Percentiles rank a stretch among this genome's conserved stretches.
Evolutionary conservation across 257 asterid genomes (phyloP).

Genomic region (Solanum virginianum): DNA sequence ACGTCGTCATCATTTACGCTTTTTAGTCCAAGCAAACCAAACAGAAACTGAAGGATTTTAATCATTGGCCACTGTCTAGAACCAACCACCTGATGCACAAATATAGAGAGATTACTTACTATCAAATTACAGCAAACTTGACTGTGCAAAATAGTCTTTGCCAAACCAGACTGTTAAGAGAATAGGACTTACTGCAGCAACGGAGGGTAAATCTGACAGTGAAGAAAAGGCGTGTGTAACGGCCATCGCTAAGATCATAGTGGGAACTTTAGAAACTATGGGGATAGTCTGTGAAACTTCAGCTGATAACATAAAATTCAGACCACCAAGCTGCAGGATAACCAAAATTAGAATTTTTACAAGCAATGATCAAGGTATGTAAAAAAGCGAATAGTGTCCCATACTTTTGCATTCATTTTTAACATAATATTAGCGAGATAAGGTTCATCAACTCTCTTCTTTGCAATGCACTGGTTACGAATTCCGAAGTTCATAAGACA

Average conservation of each 20-base stretch:
- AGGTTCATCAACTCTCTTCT: slow-evolving; percentile 18
- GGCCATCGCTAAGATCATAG: slow-evolving; percentile 33
- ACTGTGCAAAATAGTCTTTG: neutral
- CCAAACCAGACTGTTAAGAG: neutral
- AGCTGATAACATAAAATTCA: slow-evolving; percentile 19
- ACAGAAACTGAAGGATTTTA: neutral
- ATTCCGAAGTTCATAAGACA: slow-evolving; percentile 29
- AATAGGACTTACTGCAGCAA: slow-evolving; percentile 37
- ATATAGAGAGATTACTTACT: neutral
- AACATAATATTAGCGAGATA: slow-evolving; percentile 25
- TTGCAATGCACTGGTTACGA: slow-evolving; percentile 30
- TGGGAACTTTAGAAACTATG: slow-evolving; percentile 27
- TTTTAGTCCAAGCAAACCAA: neutral
- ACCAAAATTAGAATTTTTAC: neutral
- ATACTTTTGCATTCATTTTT: slow-evolving; percentile 34
- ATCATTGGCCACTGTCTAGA: slow-evolving; percentile 46
- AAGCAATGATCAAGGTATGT: neutral
- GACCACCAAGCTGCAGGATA: slow-evolving; percentile 28
- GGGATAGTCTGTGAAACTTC: slow-evolving; percentile 21
- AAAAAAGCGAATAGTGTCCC: neutral
- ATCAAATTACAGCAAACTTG: neutral
- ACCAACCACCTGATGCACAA: slow-evolving; percentile 31
- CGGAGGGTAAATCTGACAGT: slow-evolving; percentile 22
- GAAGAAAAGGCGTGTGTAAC: slow-evolving; percentile 17
- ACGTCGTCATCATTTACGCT: neutral